Conservation (phyloP, 2,329 filamentous ascomycete genomes). For the Botrytis aclada region DNA sequence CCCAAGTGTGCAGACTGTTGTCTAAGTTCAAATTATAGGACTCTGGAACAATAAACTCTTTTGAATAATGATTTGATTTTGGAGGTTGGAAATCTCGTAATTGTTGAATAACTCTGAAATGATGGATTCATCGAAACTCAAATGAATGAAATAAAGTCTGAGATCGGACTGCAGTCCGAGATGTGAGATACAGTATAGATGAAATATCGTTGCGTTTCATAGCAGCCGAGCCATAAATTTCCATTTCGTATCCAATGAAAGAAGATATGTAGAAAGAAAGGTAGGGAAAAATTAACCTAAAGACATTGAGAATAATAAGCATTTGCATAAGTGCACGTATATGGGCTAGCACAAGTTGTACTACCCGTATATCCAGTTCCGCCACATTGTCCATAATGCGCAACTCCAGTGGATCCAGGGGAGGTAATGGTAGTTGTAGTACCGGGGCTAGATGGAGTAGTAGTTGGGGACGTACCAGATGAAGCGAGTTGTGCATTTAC, state of each 20-base stretch:
- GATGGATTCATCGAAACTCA: background rate
- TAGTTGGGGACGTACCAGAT: slow-evolving; percentile 13
- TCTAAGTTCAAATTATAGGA: background rate
- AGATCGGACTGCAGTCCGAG: background rate
- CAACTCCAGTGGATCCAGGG: slow-evolving; percentile 5
- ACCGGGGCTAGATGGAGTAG: slow-evolving; percentile 12
- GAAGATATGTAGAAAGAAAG: background rate
- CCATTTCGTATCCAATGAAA: background rate
- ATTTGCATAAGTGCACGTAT: slow-evolving; percentile 23
- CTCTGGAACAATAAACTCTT: background rate
- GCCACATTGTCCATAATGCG: slow-evolving; percentile 23
- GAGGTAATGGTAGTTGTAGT: background rate
- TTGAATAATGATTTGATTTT: background rate
- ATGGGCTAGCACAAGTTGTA: slow-evolving; percentile 21
- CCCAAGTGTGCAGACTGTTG: background rate
- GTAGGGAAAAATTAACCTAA: slow-evolving; percentile 16
- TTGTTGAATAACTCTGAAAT: background rate
- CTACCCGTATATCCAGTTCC: slow-evolving; percentile 23
- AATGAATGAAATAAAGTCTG: background rate
- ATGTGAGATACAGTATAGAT: background rate
- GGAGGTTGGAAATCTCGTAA: background rate
- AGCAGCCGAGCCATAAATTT: background rate
- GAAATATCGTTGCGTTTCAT: background rate
- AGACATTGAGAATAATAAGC: slow-evolving; percentile 28
- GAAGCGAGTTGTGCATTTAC: slow-evolving; percentile 49